These are phyloP conservation scores for Plectosphaerella plurivora DNA, from an alignment of 2,329 filamentous ascomycete genomes.

Conservation along the genomic window DNA sequence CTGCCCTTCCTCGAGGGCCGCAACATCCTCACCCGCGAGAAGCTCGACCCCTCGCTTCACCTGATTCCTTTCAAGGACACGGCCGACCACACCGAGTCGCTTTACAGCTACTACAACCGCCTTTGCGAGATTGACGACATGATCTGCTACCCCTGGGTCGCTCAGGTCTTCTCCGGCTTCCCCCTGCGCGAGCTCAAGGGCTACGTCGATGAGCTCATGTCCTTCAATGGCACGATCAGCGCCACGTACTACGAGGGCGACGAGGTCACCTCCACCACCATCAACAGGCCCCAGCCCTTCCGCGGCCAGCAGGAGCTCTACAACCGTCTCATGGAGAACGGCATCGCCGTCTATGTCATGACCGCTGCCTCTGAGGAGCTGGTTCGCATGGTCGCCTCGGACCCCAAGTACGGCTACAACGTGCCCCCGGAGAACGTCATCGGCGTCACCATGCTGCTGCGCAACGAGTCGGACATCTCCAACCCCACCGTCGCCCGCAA, in stretches of 20 bases:
- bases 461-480: constrained; percentile 16
- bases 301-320: constrained; percentile 36
- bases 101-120: constrained; percentile 40
- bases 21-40: constrained; percentile 33
- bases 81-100: constrained; percentile 28
- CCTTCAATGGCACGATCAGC: constrained; percentile 29
- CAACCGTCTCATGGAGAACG: constrained; percentile 35
- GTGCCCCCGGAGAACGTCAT: constrained; percentile 38
- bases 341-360: constrained; percentile 38
- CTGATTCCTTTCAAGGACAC: constrained; percentile 37
- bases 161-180: constrained; percentile 35
- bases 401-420: constrained; percentile 40
- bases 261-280: constrained; percentile 17
- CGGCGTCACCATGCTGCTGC: constrained; percentile 33
- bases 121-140: constrained; percentile 35
- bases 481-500: constrained; percentile 29
- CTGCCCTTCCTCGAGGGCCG: constrained; percentile 36
- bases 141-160: constrained; percentile 38
- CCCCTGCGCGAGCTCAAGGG: constrained; percentile 39
- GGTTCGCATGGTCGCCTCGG: constrained; percentile 39
- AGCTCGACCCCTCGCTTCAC: constrained; percentile 32
- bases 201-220: constrained; percentile 42
- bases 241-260: constrained; percentile 30
- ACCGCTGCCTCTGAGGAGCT: constrained; percentile 36
- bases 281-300: constrained; percentile 31